phyloP scores from a whole-genome alignment of 2,329 filamentous ascomycete species.

The Rutstroemia sp. region DNA sequence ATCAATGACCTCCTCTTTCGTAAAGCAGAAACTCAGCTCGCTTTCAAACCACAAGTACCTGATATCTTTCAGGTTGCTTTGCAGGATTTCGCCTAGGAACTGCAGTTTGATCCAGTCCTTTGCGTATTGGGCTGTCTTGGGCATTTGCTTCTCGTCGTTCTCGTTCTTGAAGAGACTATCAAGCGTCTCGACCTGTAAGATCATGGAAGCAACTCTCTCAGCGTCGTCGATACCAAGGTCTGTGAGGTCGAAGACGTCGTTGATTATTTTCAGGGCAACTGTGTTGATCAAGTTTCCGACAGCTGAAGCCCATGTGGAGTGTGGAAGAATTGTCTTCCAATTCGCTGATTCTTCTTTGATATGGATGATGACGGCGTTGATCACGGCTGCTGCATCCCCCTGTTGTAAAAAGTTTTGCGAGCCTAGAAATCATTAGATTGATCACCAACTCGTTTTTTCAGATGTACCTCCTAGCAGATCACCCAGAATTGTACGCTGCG shows the following conservation, averaged over 20 bases:
- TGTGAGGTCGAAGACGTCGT: constrained; percentile 53
- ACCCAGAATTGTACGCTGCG: constrained; percentile 53
- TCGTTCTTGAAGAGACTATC: constrained; percentile 33
- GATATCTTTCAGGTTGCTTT: constrained; percentile 59
- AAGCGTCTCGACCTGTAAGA: constrained; percentile 48
- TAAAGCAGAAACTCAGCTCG: constrained; percentile 57
- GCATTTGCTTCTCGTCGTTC: constrained; percentile 26
- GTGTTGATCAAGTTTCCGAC: constrained; percentile 53
- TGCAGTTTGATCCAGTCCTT: constrained; percentile 56
- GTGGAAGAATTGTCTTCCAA: constrained; percentile 52
- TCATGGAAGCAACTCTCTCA: constrained; percentile 52
- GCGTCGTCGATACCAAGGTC: constrained; percentile 58
- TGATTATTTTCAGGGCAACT: constrained; percentile 52
- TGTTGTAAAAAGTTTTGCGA: constrained; percentile 54
- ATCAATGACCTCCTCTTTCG: constrained; percentile 53
- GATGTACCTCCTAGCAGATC: constrained; percentile 49
- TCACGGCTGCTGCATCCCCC: constrained; percentile 42
- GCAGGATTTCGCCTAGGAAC: constrained; percentile 56
- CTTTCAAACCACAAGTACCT: constrained; percentile 58
- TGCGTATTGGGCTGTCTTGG: constrained; percentile 53
- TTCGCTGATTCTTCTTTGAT: constrained; percentile 46
- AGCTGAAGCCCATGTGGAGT: constrained; percentile 56
- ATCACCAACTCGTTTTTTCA: not conserved
- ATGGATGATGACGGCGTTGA: constrained; percentile 46
- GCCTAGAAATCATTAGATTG: constrained; percentile 27